Percentiles rank a stretch among this genome's conserved stretches.
phyloP scores from a whole-genome alignment of 306 rosid genomes.

The Ceratonia siliqua region DNA sequence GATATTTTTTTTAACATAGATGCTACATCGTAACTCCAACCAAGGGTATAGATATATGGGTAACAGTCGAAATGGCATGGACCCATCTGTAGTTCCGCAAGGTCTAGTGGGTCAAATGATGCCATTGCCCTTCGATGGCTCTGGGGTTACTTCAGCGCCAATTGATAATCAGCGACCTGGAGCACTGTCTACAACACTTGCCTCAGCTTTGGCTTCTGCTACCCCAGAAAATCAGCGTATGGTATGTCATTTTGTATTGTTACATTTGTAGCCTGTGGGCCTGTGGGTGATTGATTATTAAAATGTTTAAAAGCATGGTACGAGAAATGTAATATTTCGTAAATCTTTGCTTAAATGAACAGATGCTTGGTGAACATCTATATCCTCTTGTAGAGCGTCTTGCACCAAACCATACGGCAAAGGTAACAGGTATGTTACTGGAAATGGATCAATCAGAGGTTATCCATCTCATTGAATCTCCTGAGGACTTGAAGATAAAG shows the following conservation, averaged over 20 bases:
- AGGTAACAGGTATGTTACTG: slow-evolving; percentile 90
- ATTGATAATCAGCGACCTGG: slow-evolving; percentile 52
- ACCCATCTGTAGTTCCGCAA: slow-evolving; percentile 54
- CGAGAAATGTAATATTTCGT: slow-evolving; percentile 17
- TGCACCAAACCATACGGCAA: slow-evolving; percentile 58
- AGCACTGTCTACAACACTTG: slow-evolving; percentile 60
- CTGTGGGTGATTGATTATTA: too few relatives aligned
- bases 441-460: slow-evolving; percentile 98
- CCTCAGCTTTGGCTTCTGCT: slow-evolving; percentile 84
- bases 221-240: slow-evolving; percentile 68
- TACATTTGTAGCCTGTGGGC: background rate
- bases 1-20: slow-evolving; percentile 37
- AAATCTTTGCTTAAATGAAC: slow-evolving; percentile 30
- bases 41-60: slow-evolving; percentile 73
- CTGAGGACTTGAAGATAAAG: slow-evolving; percentile 75
- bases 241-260: slow-evolving; percentile 44
- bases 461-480: slow-evolving; percentile 88
- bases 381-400: slow-evolving; percentile 82
- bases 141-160: slow-evolving; percentile 49
- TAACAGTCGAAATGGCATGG: slow-evolving; percentile 58
- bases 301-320: too few relatives aligned
- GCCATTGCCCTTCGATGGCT: slow-evolving; percentile 63
- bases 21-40: slow-evolving; percentile 59
- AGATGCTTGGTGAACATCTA: slow-evolving; percentile 89
- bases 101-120: slow-evolving; percentile 52